Evolutionary conservation across 2,329 filamentous ascomycete genomes (phyloP), one percentile per base, ranked within the genome.

Genomic region (Colletotrichum lindemuthianum): DNA sequence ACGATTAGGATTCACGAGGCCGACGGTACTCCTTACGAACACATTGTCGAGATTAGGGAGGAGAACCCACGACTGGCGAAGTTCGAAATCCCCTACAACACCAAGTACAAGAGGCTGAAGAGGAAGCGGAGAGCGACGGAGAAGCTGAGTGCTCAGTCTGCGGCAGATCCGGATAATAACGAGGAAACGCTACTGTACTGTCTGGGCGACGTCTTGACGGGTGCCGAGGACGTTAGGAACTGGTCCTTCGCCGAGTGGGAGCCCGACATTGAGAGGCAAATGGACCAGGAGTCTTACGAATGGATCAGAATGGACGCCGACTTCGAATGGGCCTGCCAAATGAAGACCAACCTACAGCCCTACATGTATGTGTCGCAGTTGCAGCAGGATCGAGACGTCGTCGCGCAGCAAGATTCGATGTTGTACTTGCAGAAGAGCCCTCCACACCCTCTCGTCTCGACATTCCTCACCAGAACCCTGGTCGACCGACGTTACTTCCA

Each of bases 351-450:
- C 68, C 93, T 97, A 85, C 93, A 93, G 49, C 88, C 92, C 5
- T 98, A 98, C 82, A 99, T 99, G 96, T 97, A 96, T 75, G 88
- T 97, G 63, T 97, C 96, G 24, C 96, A 99, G 76, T 83, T 99
- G 67, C 96, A 99, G 75, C 96, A 99, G 77, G 96, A 99, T 77
- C 87, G 95, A 71, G 96, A 99, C 75, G 92, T 99, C 63, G 92
- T 97, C 68, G 96, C 96, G n/a, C 88, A 90, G 69, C 86, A 89
- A 71, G 87, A 90, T 70, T 87, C 92, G 5, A 88, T 97, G 79
- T 84, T 96, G 72, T 93, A 90, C 73, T 86, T 97, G 69, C 83
- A 86, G 44, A 77, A 77, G 75, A 85, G 74, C 78, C 89, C 88
- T 50, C 86, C 92, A 24, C 92, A 95, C 76, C 89, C 90, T 7